A percentile compares a stretch with the other conserved stretches of the same genome.
These are phyloP conservation scores for Sporothrix luriei DNA, from an alignment of 2,329 filamentous ascomycete species.

Conservation along the genomic window DNA sequence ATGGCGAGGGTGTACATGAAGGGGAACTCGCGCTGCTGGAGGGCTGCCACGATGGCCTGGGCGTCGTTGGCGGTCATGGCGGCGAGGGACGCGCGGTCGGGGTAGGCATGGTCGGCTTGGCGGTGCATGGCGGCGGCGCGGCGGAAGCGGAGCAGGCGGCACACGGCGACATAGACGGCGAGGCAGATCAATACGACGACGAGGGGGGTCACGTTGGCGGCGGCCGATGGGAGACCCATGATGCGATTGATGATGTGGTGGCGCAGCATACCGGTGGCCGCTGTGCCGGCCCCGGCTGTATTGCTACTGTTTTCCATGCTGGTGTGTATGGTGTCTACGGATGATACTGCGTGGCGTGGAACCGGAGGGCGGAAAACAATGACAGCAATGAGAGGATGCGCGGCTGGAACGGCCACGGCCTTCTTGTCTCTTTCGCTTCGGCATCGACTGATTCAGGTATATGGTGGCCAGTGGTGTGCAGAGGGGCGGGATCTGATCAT, in stretches of 20 bases:
- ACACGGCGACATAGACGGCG: slow-evolving; percentile 43
- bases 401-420: too few relatives aligned
- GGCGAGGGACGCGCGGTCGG: slow-evolving; percentile 44
- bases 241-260: not conserved
- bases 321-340: not conserved
- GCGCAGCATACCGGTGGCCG: not conserved
- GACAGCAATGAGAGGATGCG: not conserved
- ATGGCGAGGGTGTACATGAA: slow-evolving; percentile 45
- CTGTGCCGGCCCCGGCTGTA: not conserved
- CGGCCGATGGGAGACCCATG: not conserved
- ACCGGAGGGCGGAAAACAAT: not conserved
- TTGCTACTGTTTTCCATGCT: not conserved
- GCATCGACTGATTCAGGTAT: too few relatives aligned
- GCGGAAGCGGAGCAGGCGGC: slow-evolving; percentile 46
- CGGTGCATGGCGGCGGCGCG: slow-evolving; percentile 41
- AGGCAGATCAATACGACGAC: slow-evolving; percentile 27
- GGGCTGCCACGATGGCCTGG: slow-evolving; percentile 47
- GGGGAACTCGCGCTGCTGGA: slow-evolving; percentile 46
- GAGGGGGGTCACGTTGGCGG: not conserved
- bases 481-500: not conserved
- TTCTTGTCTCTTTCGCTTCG: too few relatives aligned
- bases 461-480: not conserved
- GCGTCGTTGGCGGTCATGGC: slow-evolving; percentile 51
- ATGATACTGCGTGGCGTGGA: not conserved
- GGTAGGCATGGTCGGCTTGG: slow-evolving; percentile 33